Conservation (phyloP, 352 stramenopile species). For the Plasmopara viticola region DNA sequence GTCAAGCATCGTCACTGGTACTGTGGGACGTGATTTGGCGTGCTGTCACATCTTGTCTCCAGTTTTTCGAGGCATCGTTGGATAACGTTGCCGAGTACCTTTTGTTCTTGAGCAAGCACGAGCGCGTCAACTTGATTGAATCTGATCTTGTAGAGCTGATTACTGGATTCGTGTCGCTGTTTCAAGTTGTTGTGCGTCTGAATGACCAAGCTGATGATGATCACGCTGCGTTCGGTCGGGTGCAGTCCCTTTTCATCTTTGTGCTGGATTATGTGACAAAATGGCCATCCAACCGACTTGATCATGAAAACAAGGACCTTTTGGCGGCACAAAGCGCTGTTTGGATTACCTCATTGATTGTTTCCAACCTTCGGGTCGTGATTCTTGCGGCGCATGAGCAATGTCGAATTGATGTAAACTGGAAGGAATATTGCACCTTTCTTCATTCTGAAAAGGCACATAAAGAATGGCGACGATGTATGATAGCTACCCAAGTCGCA, state of each 20-base stretch:
- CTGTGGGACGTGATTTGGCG: conserved; percentile 38
- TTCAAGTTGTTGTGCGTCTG: conserved; percentile 6
- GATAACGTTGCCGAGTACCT: conserved; percentile 10
- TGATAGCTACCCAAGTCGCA: not conserved
- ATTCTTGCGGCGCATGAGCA: not conserved
- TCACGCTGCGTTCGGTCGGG: conserved; percentile 2
- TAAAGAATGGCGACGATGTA: not conserved
- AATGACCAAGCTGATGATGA: not conserved
- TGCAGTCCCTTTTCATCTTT: conserved; percentile 15
- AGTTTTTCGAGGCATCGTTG: conserved; percentile 11
- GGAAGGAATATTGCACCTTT: not conserved
- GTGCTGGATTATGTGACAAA: conserved; percentile 13
- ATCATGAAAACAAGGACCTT: not conserved
- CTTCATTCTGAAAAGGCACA: not conserved
- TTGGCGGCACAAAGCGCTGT: not conserved
- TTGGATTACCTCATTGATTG: not conserved
- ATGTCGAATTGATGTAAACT: not conserved
- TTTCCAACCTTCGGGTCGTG: not conserved
- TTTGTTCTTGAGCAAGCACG: conserved; percentile 12
- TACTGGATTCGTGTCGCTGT: conserved; percentile 5
- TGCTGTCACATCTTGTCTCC: conserved; percentile 20
- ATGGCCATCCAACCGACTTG: not conserved
- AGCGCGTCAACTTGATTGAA: not conserved
- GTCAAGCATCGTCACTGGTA: conserved; percentile 6
- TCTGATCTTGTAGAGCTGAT: conserved; percentile 5